Percentiles rank a stretch among this genome's conserved stretches.
Conservation (phyloP, 371 early-diverging fungal genomes). For the Chytridiales sp. region DNA sequence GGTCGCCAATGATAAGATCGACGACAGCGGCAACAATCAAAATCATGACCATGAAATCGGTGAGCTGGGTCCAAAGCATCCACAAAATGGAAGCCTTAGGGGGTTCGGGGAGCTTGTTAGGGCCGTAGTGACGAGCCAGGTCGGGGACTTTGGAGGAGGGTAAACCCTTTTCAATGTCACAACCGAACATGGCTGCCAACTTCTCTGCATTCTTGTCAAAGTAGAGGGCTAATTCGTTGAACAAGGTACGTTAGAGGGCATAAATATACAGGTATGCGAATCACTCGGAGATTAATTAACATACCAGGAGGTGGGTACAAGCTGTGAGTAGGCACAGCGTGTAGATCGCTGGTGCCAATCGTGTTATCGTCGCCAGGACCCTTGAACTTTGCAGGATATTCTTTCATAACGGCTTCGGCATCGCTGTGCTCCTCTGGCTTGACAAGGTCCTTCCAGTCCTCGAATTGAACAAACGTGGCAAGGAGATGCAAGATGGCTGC, state of each 20-base stretch:
- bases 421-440: constrained; percentile 72
- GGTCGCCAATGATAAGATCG: constrained; percentile 65
- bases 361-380: constrained; percentile 34
- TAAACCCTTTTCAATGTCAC: constrained; percentile 66
- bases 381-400: constrained; percentile 40
- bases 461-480: constrained; percentile 60
- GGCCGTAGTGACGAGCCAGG: constrained; percentile 65
- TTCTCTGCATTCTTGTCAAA: constrained; percentile 78
- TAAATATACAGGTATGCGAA: not conserved
- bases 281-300: not conserved
- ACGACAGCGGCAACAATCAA: constrained; percentile 69
- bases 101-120: constrained; percentile 72
- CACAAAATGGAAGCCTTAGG: constrained; percentile 64
- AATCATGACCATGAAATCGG: constrained; percentile 82
- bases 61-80: constrained; percentile 74
- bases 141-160: constrained; percentile 49
- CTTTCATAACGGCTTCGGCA: constrained; percentile 64
- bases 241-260: not conserved
- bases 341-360: constrained; percentile 13
- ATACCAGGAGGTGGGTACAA: constrained; percentile 64
- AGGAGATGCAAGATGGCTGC: constrained; percentile 68
- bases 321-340: constrained; percentile 47
- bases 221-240: constrained; percentile 63
- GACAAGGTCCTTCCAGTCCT: constrained; percentile 88
- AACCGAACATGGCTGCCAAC: constrained; percentile 80